Evolutionary conservation across 2,329 filamentous ascomycete species (phyloP).

Genomic region (Cladosporium colombiae): DNA sequence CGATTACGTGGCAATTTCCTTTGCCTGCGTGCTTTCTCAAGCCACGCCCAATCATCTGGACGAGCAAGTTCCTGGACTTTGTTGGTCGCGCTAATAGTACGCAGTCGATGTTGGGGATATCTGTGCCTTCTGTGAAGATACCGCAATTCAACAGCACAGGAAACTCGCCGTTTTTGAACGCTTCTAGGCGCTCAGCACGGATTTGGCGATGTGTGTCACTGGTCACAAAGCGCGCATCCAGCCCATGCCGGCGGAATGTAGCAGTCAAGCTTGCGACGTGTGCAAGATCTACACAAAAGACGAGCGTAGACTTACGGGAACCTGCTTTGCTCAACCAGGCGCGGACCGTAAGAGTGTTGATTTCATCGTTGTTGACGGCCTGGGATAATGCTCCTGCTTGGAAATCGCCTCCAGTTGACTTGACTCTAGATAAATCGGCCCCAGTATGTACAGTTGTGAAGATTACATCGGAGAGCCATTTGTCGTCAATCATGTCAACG

Average conservation of each 20-base stretch:
- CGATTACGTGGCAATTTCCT: constrained; percentile 87
- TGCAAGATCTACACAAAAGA: constrained; percentile 88
- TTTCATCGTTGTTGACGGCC: constrained; percentile 77
- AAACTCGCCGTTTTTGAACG: constrained; percentile 74
- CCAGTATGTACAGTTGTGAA: constrained; percentile 90
- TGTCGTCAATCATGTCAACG: constrained; percentile 79
- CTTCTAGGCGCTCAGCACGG: constrained; percentile 69
- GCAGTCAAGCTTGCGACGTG: constrained; percentile 76
- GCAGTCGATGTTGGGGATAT: constrained; percentile 97
- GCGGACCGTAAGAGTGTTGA: constrained; percentile 82
- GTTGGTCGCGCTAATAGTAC: constrained; percentile 86
- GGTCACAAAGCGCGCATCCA: constrained; percentile 86
- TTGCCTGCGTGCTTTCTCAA: constrained; percentile 82
- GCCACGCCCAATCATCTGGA: constrained; percentile 97
- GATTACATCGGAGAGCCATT: constrained; percentile 87
- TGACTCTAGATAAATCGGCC: constrained; percentile 68
- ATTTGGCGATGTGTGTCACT: constrained; percentile 72
- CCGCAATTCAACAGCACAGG: constrained; percentile 92
- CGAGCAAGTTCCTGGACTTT: constrained; percentile 84
- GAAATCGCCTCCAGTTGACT: constrained; percentile 77
- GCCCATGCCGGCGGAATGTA: constrained; percentile 72
- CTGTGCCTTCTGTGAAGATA: constrained; percentile 95
- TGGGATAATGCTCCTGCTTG: constrained; percentile 72
- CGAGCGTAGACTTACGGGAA: constrained; percentile 78
- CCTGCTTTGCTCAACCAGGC: constrained; percentile 79